Base-by-base conservation (phyloP, 2,329 filamentous ascomycete genomes). In the Paramyrothecium roridum region DNA sequence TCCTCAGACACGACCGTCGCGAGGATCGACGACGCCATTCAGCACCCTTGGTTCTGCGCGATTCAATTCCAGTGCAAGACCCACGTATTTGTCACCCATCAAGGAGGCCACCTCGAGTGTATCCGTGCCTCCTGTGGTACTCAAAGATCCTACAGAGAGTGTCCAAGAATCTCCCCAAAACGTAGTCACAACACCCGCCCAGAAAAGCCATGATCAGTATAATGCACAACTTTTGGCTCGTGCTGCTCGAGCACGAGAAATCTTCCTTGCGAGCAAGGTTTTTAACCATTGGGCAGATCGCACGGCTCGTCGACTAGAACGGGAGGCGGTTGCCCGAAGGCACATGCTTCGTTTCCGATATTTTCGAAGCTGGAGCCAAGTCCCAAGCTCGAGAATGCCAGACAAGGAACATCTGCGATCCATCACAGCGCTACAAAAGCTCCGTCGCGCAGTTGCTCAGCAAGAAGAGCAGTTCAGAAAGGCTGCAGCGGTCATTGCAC, bases 301-400 rank as follows among this genome's bases (percentile, higher is more conserved):
- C 52, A 81, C 89, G 12, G 80, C 79, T 7, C 84, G 89, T 16
- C 84, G 90, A 64, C 76, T 85, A 17, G 80, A 85, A 58, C 81
- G 84, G 45, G 90, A 89, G 3, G 83, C 82, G 4, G 78, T 85
- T 46, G 90, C 89, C 20, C 81, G 88, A 58, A 79, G 84, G 58
- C 88, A 91, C 66, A 84, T 93, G 57, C 73, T 95, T 53, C 80
- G 87, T 54, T 84, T 75, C 56, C 74, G 75, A 12, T 74, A 68
- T 54, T 75, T 74, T 53, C 63, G 64, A 45, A 65, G 66, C 40
- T 75, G 72, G 72, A 68, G 63, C 33, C 66, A 70, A 52, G 63
- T 64, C 8, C 71, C 72, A 16, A 64, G 57, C 30, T 63, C 67
- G 12, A 66, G 61, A 19, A 58, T 66, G 7, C 69, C 70, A 3